A percentile compares a stretch with the other conserved stretches of the same genome.
Conservation (phyloP, 495 filamentous ascomycete species). For the Trichoderma orchidacearum region DNA sequence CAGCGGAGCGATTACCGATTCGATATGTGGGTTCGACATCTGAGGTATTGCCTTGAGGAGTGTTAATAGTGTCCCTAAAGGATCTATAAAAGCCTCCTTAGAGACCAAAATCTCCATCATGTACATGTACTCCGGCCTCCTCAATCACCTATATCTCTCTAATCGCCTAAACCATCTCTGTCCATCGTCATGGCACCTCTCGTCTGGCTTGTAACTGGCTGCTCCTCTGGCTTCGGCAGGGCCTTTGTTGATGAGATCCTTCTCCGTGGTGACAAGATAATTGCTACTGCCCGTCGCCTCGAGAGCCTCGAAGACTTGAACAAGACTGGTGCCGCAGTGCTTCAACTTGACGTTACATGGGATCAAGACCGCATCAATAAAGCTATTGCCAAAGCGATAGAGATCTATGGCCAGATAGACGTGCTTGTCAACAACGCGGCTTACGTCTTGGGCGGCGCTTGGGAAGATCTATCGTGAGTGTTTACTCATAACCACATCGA, state of each 20-base stretch:
- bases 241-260: conserved; percentile 26
- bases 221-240: conserved; percentile 14
- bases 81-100: no score
- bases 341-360: conserved; percentile 29
- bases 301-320: conserved; percentile 8
- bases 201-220: conserved; percentile 15
- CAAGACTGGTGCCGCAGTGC: conserved; percentile 8
- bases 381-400: not conserved
- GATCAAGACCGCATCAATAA: conserved; percentile 6
- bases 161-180: not conserved
- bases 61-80: no score
- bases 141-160: not conserved
- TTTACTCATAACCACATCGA: not conserved
- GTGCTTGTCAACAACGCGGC: conserved; percentile 14
- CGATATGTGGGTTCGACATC: no score
- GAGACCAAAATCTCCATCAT: not conserved
- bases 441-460: not conserved
- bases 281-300: conserved; percentile 22
- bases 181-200: conserved; percentile 7
- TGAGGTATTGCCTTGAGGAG: no score
- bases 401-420: conserved; percentile 8
- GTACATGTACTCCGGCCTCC: not conserved
- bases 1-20: not conserved
- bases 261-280: conserved; percentile 29
- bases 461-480: not conserved